These are phyloP conservation scores for Pezizomycotina sp. DNA, from an alignment of 2,329 filamentous ascomycete species.

Conservation along the genomic window DNA sequence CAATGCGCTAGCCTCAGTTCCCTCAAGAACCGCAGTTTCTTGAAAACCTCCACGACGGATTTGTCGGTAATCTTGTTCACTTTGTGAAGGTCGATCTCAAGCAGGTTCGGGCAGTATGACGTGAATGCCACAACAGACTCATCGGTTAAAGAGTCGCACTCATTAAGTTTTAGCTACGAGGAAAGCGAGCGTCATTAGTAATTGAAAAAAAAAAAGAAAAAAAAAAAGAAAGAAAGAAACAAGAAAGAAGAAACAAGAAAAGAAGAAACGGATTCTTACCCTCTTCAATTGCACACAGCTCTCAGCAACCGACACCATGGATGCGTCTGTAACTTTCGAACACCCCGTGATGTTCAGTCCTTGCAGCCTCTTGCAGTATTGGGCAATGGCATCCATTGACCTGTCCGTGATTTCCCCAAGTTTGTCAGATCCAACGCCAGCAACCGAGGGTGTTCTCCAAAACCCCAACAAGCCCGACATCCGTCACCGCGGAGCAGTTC, in stretches of 20 bases:
- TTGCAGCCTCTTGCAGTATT: conserved; percentile 70
- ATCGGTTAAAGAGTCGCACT: conserved; percentile 72
- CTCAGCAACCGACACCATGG: conserved; percentile 61
- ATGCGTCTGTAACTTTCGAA: conserved; percentile 68
- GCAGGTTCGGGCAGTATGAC: conserved; percentile 71
- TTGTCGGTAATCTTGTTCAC: conserved; percentile 67
- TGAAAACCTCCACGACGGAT: conserved; percentile 65
- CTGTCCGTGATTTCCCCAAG: conserved; percentile 64
- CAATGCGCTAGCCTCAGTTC: conserved; percentile 80
- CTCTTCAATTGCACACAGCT: conserved; percentile 62
- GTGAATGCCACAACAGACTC: conserved; percentile 71
- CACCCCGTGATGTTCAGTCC: conserved; percentile 87
- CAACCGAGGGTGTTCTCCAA: conserved; percentile 59
- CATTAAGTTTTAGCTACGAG: conserved; percentile 74
- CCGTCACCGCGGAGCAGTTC: conserved; percentile 70
- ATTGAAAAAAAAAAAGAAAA: conserved; percentile 4
- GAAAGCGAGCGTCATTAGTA: conserved; percentile 2
- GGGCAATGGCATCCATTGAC: conserved; percentile 60
- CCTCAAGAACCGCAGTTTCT: conserved; percentile 64
- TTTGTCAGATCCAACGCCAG: conserved; percentile 78
- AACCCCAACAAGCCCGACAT: conserved; percentile 63
- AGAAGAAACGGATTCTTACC: conserved; percentile 14
- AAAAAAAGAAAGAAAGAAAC: neutral
- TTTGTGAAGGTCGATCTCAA: conserved; percentile 89
- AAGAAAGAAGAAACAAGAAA: neutral